Evolutionary conservation across 2,329 filamentous ascomycete genomes (phyloP).

Genomic region (Xylaria sp.): DNA sequence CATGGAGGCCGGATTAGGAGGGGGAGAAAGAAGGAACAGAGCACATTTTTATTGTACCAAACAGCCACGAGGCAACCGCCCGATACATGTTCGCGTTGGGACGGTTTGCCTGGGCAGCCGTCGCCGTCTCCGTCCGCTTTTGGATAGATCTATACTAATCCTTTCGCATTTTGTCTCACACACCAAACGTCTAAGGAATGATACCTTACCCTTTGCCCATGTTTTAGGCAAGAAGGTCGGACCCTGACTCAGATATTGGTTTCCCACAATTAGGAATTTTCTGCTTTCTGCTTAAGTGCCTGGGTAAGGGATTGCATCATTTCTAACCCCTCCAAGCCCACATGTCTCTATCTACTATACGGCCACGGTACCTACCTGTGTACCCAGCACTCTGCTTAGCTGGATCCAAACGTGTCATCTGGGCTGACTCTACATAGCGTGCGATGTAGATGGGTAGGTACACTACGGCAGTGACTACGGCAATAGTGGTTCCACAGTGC

Average conservation of each 20-base stretch:
- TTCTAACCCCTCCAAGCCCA: conserved; percentile 2
- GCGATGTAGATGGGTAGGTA: neutral
- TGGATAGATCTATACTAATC: neutral
- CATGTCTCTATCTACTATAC: neutral
- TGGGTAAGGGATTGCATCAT: conserved; percentile 16
- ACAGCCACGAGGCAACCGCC: conserved; percentile 7
- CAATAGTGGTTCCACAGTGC: conserved; percentile 16
- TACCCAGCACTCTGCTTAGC: neutral
- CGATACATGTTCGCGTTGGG: neutral
- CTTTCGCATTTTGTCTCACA: conserved; percentile 3
- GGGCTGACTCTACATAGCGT: neutral
- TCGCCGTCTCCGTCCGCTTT: neutral
- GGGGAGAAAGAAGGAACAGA: conserved; percentile 9
- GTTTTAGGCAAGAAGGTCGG: neutral
- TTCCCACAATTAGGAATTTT: neutral
- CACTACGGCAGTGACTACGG: neutral
- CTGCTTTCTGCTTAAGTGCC: too few species aligned
- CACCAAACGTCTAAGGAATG: neutral
- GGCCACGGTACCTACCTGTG: too few species aligned
- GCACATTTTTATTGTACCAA: conserved; percentile 6
- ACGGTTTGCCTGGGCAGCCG: conserved; percentile 19
- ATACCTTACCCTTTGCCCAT: neutral
- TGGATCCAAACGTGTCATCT: neutral
- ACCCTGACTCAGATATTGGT: neutral
- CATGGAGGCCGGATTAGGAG: neutral